Conservation (phyloP, 176 grass and related monocot species). For the Paspalum notatum region DNA sequence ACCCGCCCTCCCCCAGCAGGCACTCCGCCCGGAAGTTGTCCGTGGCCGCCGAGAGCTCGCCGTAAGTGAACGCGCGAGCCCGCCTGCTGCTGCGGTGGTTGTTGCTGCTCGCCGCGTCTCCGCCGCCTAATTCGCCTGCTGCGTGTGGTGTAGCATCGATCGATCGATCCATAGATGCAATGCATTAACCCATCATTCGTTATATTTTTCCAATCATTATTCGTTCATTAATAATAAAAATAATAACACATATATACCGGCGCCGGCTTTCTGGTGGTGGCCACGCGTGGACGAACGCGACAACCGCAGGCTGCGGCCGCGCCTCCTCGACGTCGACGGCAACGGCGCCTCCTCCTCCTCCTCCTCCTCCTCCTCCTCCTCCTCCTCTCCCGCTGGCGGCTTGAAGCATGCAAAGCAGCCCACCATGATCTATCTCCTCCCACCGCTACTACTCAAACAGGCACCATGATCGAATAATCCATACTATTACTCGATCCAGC, state of each 20-base stretch:
- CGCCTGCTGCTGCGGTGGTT: not conserved
- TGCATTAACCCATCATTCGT: too few relatives aligned
- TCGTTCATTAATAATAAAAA: too few relatives aligned
- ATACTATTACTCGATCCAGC: too few relatives aligned
- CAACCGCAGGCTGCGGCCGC: slow-evolving; percentile 24
- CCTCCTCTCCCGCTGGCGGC: slow-evolving; percentile 34
- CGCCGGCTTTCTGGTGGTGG: not conserved
- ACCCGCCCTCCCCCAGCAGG: slow-evolving; percentile 51
- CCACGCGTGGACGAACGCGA: not conserved
- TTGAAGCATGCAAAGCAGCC: slow-evolving; percentile 54
- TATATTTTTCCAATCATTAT: too few relatives aligned
- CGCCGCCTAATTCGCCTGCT: not conserved
- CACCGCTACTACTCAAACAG: not conserved
- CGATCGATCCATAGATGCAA: too few relatives aligned
- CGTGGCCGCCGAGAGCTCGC: slow-evolving; percentile 34
- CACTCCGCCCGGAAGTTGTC: slow-evolving; percentile 33
- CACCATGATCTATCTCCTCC: slow-evolving; percentile 18
- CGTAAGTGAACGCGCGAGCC: slow-evolving; percentile 35
- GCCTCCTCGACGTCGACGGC: slow-evolving; percentile 13
- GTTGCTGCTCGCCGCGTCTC: not conserved
- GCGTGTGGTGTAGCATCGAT: too few relatives aligned
- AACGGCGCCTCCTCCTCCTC: not conserved
- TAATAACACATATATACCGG: too few relatives aligned
- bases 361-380: not conserved
- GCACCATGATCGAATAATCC: not conserved